Conservation (phyloP, 495 filamentous ascomycete genomes). For the Xylaria venustula region DNA sequence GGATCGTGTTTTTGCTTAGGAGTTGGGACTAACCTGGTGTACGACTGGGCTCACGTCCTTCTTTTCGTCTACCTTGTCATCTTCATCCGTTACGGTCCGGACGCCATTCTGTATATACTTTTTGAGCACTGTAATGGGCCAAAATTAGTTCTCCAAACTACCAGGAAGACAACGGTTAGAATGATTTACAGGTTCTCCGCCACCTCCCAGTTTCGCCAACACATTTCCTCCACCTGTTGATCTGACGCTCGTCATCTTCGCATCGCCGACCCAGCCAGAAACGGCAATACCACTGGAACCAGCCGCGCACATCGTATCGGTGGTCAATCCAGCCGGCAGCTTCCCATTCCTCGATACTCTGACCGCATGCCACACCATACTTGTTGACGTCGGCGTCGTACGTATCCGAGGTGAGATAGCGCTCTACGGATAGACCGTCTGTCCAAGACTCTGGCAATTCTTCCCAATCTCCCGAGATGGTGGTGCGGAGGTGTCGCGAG, state of each 20-base stretch:
- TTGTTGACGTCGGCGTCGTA: conserved; percentile 48
- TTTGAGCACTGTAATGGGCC: conserved; percentile 31
- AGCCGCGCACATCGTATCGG: conserved; percentile 44
- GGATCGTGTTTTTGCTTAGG: background rate
- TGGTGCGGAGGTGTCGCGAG: conserved; percentile 36
- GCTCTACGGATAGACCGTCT: conserved; percentile 30
- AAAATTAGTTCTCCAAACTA: background rate
- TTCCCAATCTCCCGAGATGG: conserved; percentile 39
- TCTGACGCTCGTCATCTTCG: conserved; percentile 49
- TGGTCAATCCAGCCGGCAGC: conserved; percentile 49
- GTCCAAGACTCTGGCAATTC: conserved; percentile 44
- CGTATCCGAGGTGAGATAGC: conserved; percentile 30
- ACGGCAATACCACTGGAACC: conserved; percentile 54
- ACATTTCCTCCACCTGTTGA: conserved; percentile 46
- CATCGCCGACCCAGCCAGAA: conserved; percentile 48
- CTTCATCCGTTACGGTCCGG: conserved; percentile 45
- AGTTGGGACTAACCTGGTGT: conserved; percentile 25
- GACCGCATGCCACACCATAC: conserved; percentile 46
- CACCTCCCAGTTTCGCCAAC: conserved; percentile 47
- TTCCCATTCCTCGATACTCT: conserved; percentile 53
- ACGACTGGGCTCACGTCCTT: conserved; percentile 50
- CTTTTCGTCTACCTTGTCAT: conserved; percentile 35
- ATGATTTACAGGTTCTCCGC: conserved; percentile 28
- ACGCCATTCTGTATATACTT: conserved; percentile 43
- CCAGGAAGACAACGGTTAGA: background rate